Conservation (phyloP, 2,329 filamentous ascomycete species). For the Beauveria caledonica region DNA sequence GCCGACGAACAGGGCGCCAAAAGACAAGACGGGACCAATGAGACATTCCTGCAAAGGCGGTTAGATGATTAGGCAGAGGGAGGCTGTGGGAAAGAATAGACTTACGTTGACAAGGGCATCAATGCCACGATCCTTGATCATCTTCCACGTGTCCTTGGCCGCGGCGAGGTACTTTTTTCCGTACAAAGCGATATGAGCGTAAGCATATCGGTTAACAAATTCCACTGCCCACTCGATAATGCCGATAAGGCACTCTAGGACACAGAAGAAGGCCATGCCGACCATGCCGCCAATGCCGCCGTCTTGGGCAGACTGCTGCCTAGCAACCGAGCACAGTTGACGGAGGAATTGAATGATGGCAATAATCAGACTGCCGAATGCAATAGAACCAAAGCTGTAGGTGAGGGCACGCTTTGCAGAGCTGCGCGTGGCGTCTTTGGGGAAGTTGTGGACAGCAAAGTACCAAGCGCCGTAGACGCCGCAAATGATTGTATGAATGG, state of each 20-base stretch:
- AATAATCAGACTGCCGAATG: constrained; percentile 74
- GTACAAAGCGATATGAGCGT: constrained; percentile 87
- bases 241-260: constrained; percentile 67
- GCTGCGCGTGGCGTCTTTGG: constrained; percentile 72
- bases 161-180: constrained; percentile 80
- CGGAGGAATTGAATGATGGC: constrained; percentile 80
- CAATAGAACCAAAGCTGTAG: constrained; percentile 88
- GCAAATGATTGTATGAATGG: constrained; percentile 77
- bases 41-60: constrained; percentile 54
- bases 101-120: constrained; percentile 72
- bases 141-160: constrained; percentile 81
- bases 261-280: constrained; percentile 58
- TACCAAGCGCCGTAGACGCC: constrained; percentile 94
- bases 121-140: constrained; percentile 88
- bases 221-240: constrained; percentile 78
- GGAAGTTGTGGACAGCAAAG: constrained; percentile 64
- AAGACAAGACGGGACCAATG: constrained; percentile 63
- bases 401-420: constrained; percentile 75
- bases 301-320: constrained; percentile 52
- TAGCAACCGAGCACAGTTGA: constrained; percentile 73
- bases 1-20: constrained; percentile 75
- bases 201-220: constrained; percentile 88
- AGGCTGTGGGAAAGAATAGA: background rate
- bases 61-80: constrained; percentile 14
- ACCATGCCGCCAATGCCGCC: constrained; percentile 67